phyloP scores from a whole-genome alignment of 1,284 basidiomycete species.

The Cutaneotrichosporon cutaneum region DNA sequence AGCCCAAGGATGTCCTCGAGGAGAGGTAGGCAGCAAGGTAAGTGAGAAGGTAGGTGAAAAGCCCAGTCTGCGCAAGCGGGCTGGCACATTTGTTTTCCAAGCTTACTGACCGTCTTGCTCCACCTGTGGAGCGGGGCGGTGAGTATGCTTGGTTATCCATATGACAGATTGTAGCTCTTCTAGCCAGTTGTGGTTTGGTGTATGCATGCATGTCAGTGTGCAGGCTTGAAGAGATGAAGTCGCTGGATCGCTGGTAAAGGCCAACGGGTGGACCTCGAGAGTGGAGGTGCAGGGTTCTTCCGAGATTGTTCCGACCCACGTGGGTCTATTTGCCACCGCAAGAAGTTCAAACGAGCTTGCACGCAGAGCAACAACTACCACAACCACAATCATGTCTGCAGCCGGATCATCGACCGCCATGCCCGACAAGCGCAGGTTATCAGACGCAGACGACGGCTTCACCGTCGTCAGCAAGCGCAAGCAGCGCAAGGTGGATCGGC shows the following conservation, averaged over 20 bases:
- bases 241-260: too few relatives aligned
- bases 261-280: background rate
- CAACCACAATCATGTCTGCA: background rate
- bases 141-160: background rate
- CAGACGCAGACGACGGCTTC: conserved; percentile 56
- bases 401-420: background rate
- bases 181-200: background rate
- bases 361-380: background rate
- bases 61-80: background rate
- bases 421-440: background rate
- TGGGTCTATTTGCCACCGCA: background rate
- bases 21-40: too few relatives aligned
- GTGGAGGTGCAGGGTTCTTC: background rate
- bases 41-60: too few relatives aligned
- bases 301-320: conserved; percentile 5
- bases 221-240: too few relatives aligned
- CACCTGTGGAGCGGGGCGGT: background rate
- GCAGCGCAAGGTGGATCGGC: conserved; percentile 65
- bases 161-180: background rate
- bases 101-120: background rate
- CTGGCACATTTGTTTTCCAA: background rate
- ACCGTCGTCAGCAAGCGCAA: conserved; percentile 71
- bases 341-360: background rate
- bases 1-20: too few relatives aligned
- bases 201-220: background rate